phyloP scores from a whole-genome alignment of 225 moss, liverwort and hornwort species.

The Antitrichia curtipendula region DNA sequence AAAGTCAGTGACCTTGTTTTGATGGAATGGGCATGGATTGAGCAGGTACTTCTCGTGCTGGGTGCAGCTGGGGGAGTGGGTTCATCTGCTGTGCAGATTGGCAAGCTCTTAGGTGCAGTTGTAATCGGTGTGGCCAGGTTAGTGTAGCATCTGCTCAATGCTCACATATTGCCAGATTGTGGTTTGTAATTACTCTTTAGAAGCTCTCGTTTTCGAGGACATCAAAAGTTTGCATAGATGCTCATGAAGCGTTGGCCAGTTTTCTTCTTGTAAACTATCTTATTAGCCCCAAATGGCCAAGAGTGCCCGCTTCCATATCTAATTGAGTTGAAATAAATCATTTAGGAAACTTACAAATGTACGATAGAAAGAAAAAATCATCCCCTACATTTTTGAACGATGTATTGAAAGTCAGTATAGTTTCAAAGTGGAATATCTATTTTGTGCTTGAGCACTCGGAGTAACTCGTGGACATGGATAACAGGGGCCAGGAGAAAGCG shows the following conservation, averaged over 20 bases:
- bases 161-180: not conserved
- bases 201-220: not conserved
- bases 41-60: constrained; percentile 88
- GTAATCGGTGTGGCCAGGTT: constrained; percentile 92
- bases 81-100: constrained; percentile 88
- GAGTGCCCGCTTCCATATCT: not conserved
- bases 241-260: not conserved
- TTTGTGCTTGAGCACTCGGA: no score
- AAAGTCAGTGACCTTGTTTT: not conserved
- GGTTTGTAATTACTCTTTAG: not conserved
- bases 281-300: not conserved
- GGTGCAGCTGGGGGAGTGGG: constrained; percentile 95
- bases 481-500: constrained; percentile 76
- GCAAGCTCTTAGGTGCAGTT: constrained; percentile 77
- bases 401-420: not conserved
- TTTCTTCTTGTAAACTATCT: not conserved
- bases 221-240: not conserved
- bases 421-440: not conserved
- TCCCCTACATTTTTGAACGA: not conserved
- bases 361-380: not conserved
- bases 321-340: not conserved
- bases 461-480: not conserved
- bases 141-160: not conserved
- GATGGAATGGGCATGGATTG: not conserved
- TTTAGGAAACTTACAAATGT: not conserved